Conservation (phyloP, 2,329 filamentous ascomycete genomes). For the Aspergillus unguis region DNA sequence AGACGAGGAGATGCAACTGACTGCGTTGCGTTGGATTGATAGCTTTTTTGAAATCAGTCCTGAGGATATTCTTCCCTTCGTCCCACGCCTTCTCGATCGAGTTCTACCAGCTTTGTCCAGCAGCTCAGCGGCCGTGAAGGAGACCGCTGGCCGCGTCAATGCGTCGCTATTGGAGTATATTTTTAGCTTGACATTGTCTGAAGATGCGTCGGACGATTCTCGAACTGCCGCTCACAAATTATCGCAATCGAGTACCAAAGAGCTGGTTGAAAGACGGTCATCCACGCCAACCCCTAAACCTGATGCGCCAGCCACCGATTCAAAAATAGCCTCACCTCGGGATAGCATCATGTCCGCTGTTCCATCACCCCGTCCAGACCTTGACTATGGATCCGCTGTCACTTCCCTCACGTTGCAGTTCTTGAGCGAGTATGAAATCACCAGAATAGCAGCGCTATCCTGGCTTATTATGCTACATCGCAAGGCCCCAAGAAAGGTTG, state of each 20-base stretch:
- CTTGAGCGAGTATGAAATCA: conserved; percentile 94
- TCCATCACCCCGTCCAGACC: conserved; percentile 54
- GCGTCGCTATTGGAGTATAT: conserved; percentile 90
- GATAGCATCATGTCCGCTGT: conserved; percentile 45
- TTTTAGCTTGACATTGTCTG: conserved; percentile 79
- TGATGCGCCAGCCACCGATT: conserved; percentile 27
- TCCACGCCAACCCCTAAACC: conserved; percentile 36
- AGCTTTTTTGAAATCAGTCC: conserved; percentile 96
- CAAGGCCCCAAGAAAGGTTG: conserved; percentile 87
- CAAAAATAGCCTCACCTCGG: conserved; percentile 39
- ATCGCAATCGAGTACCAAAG: conserved; percentile 39
- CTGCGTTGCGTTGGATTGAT: conserved; percentile 91
- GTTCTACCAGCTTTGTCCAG: conserved; percentile 93
- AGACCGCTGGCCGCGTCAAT: conserved; percentile 86
- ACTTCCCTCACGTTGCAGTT: conserved; percentile 91
- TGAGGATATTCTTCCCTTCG: conserved; percentile 92
- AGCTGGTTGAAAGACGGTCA: conserved; percentile 40
- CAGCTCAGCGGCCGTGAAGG: conserved; percentile 76
- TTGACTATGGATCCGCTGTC: conserved; percentile 96
- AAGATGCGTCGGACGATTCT: conserved; percentile 54
- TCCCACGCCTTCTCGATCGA: conserved; percentile 85
- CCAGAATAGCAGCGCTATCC: conserved; percentile 84
- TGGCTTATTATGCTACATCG: conserved; percentile 98
- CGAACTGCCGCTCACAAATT: conserved; percentile 39
- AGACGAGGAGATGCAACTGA: conserved; percentile 90